phyloP scores from a whole-genome alignment of 495 filamentous ascomycete genomes.

The Neurospora cerealis region DNA sequence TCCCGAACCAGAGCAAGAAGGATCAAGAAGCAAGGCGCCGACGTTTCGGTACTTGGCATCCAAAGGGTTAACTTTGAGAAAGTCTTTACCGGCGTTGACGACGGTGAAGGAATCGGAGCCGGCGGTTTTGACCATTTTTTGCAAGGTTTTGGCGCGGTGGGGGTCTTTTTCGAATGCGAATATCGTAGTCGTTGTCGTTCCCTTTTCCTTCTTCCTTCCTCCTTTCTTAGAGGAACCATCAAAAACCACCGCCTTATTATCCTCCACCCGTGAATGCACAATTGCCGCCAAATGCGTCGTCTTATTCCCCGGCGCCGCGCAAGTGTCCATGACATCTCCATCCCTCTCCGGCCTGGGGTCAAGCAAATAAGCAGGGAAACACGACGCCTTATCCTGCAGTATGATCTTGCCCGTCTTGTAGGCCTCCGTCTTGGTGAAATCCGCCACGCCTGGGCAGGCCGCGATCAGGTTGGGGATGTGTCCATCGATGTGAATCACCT shows the following conservation, averaged over 20 bases:
- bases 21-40: slow-evolving; percentile 72
- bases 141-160: slow-evolving; percentile 55
- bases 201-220: background rate
- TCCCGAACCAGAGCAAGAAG: slow-evolving; percentile 88
- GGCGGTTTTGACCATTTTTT: slow-evolving; percentile 73
- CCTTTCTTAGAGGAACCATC: slow-evolving; percentile 2
- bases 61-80: slow-evolving; percentile 59
- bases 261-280: slow-evolving; percentile 14
- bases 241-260: background rate
- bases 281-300: slow-evolving; percentile 87
- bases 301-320: slow-evolving; percentile 93
- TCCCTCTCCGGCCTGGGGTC: slow-evolving; percentile 46
- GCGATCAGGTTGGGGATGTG: slow-evolving; percentile 79
- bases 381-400: slow-evolving; percentile 92
- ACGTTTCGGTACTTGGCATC: slow-evolving; percentile 45
- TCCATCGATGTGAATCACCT: slow-evolving; percentile 50
- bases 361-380: slow-evolving; percentile 83
- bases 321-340: slow-evolving; percentile 78
- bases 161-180: slow-evolving; percentile 64
- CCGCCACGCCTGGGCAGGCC: slow-evolving; percentile 48
- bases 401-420: slow-evolving; percentile 73
- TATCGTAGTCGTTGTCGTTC: slow-evolving; percentile 24
- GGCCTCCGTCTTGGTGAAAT: slow-evolving; percentile 57
- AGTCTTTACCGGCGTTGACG: slow-evolving; percentile 65
- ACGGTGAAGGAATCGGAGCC: slow-evolving; percentile 54